Percentiles rank a stretch among this genome's conserved stretches.
Evolutionary conservation across 2,329 filamentous ascomycete species (phyloP).

Genomic region (Clonostachys rhizophaga): DNA sequence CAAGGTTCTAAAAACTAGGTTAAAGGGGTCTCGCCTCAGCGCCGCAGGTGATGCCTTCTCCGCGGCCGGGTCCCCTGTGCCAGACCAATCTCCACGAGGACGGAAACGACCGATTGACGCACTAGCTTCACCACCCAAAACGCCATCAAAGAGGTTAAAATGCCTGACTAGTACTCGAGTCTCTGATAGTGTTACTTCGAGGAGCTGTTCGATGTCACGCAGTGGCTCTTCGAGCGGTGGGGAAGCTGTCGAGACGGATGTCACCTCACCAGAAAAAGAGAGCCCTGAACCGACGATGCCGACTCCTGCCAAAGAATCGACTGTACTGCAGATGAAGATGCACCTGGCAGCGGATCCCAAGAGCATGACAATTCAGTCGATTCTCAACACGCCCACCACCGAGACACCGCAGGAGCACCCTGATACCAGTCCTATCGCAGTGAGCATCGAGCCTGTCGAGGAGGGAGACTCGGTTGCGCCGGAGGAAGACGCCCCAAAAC

Average conservation of each 20-base stretch:
- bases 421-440: slow-evolving; percentile 7
- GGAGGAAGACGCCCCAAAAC: slow-evolving; percentile 11
- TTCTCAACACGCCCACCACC: slow-evolving; percentile 18
- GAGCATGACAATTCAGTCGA: slow-evolving; percentile 22
- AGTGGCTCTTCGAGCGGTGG: slow-evolving; percentile 17
- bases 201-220: slow-evolving; percentile 1
- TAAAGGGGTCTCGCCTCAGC: slow-evolving; percentile 20
- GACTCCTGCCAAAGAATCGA: slow-evolving; percentile 12
- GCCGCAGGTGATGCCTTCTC: slow-evolving; percentile 26
- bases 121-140: slow-evolving; percentile 49
- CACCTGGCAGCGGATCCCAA: background rate
- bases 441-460: slow-evolving; percentile 17
- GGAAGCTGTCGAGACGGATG: slow-evolving; percentile 31
- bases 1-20: slow-evolving; percentile 34
- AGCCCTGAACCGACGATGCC: slow-evolving; percentile 29
- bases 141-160: slow-evolving; percentile 47
- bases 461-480: background rate
- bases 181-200: slow-evolving; percentile 14
- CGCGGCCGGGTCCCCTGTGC: slow-evolving; percentile 16
- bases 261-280: slow-evolving; percentile 46
- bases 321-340: background rate
- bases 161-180: slow-evolving; percentile 16
- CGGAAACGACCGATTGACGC: slow-evolving; percentile 35
- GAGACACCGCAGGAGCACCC: slow-evolving; percentile 6
- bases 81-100: slow-evolving; percentile 14